Conservation (phyloP, 345 rosid genomes). For the Rhodamnia rubescens region DNA sequence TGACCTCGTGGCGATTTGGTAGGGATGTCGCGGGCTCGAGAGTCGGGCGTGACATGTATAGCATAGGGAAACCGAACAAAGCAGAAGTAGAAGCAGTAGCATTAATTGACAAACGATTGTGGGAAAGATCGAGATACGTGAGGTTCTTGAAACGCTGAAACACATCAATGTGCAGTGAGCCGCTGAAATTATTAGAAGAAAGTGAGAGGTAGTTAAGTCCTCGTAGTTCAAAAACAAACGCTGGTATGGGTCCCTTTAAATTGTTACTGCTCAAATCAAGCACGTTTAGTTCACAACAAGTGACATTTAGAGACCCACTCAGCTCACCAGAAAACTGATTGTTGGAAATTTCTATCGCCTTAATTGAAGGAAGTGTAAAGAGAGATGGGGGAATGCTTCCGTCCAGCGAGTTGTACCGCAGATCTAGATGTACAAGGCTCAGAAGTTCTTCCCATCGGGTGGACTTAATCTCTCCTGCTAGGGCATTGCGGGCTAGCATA, state of each 20-base stretch:
- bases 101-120: conserved; percentile 18
- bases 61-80: neutral
- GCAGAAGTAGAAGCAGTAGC: neutral
- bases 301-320: neutral
- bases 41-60: too few relatives aligned
- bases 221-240: conserved; percentile 2
- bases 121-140: conserved; percentile 27
- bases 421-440: conserved; percentile 11
- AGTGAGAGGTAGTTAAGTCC: conserved; percentile 12
- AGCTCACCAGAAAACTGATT: conserved; percentile 20
- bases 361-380: conserved; percentile 4
- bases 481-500: conserved; percentile 8
- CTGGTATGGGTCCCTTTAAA: conserved; percentile 21
- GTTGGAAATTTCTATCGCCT: neutral
- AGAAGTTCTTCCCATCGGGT: conserved; percentile 11
- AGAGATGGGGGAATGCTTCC: conserved; percentile 19
- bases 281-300: neutral
- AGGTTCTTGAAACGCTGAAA: conserved; percentile 19
- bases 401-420: conserved; percentile 7
- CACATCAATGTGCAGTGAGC: conserved; percentile 9
- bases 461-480: conserved; percentile 14
- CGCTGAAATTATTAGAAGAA: conserved; percentile 30
- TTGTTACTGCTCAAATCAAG: conserved; percentile 29
- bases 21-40: too few relatives aligned
- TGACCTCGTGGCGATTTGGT: too few relatives aligned